Evolutionary conservation across 2,329 filamentous ascomycete genomes (phyloP).

Genomic region (Triangularia setosa): DNA sequence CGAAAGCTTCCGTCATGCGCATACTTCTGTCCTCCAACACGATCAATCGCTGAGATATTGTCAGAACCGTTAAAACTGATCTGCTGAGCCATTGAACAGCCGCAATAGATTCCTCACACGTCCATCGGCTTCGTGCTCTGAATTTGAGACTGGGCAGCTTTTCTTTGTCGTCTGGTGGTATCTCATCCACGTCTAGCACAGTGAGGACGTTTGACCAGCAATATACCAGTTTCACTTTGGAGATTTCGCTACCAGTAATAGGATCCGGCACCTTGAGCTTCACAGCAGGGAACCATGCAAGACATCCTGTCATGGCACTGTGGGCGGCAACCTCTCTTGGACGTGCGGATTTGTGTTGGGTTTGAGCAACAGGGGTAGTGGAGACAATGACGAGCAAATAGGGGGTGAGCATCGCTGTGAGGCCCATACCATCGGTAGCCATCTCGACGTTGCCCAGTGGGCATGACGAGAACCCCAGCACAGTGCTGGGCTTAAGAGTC

Average conservation of each 20-base stretch:
- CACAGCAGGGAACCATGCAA: slow-evolving; percentile 97
- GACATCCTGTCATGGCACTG: slow-evolving; percentile 84
- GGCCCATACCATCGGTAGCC: slow-evolving; percentile 77
- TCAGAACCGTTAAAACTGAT: slow-evolving; percentile 86
- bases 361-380: slow-evolving; percentile 92
- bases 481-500: slow-evolving; percentile 83
- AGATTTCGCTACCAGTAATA: slow-evolving; percentile 63
- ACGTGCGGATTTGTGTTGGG: slow-evolving; percentile 86
- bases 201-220: slow-evolving; percentile 99
- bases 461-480: slow-evolving; percentile 84
- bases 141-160: slow-evolving; percentile 78
- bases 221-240: slow-evolving; percentile 86
- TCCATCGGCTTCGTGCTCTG: slow-evolving; percentile 80
- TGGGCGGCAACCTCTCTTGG: slow-evolving; percentile 90
- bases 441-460: slow-evolving; percentile 94
- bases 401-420: slow-evolving; percentile 93
- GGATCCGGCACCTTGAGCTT: slow-evolving; percentile 75
- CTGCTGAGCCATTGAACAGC: slow-evolving; percentile 95
- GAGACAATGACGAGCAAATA: slow-evolving; percentile 96
- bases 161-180: slow-evolving; percentile 63
- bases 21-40: slow-evolving; percentile 87
- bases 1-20: slow-evolving; percentile 91
- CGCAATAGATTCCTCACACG: slow-evolving; percentile 90
- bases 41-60: slow-evolving; percentile 88
- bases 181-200: slow-evolving; percentile 80